Percentiles rank a stretch among this genome's conserved stretches.
phyloP scores from a whole-genome alignment of 768 basidiomycete species.

The Psilocybe sp. region DNA sequence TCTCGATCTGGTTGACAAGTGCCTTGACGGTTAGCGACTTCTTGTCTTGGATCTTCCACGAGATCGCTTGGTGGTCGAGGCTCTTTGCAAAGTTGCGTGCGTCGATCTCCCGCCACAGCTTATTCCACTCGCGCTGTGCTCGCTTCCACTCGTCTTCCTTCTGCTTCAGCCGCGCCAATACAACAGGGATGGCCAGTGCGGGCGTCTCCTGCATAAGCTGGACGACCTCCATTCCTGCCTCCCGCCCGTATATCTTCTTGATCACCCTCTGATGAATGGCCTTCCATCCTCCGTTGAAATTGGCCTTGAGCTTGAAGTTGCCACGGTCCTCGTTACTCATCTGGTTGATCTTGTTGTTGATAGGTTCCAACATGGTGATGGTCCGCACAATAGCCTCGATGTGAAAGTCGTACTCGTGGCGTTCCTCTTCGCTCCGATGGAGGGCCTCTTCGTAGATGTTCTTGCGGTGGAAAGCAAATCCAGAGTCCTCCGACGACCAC shows the following conservation, averaged over 20 bases:
- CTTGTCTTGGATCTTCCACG: conserved; percentile 90
- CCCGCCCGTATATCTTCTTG: conserved; percentile 95
- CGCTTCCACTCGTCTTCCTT: conserved; percentile 99
- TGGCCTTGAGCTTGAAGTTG: conserved; percentile 84
- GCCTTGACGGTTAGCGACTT: conserved; percentile 72
- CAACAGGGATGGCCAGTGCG: conserved; percentile 83
- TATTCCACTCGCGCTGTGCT: conserved; percentile 97
- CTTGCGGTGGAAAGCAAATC: conserved; percentile 88
- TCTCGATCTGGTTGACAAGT: conserved; percentile 83
- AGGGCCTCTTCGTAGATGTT: conserved; percentile 96
- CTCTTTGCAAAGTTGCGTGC: conserved; percentile 91
- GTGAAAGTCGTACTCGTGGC: conserved; percentile 99
- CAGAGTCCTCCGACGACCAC: conserved; percentile 92
- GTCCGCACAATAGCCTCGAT: conserved; percentile 94
- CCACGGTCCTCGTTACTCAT: conserved; percentile 77
- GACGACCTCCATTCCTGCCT: conserved; percentile 77
- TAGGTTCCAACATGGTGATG: conserved; percentile 86
- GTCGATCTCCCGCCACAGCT: conserved; percentile 97
- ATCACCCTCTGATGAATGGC: conserved; percentile 90
- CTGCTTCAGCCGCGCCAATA: conserved; percentile 84
- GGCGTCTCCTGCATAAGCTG: conserved; percentile 93
- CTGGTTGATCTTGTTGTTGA: conserved; percentile 81
- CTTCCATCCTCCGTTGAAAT: conserved; percentile 83
- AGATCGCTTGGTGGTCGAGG: conserved; percentile 89
- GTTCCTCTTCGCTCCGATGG: conserved; percentile 94